Conservation (phyloP, 2,329 filamentous ascomycete genomes). For the Plenodomus biglobosus region DNA sequence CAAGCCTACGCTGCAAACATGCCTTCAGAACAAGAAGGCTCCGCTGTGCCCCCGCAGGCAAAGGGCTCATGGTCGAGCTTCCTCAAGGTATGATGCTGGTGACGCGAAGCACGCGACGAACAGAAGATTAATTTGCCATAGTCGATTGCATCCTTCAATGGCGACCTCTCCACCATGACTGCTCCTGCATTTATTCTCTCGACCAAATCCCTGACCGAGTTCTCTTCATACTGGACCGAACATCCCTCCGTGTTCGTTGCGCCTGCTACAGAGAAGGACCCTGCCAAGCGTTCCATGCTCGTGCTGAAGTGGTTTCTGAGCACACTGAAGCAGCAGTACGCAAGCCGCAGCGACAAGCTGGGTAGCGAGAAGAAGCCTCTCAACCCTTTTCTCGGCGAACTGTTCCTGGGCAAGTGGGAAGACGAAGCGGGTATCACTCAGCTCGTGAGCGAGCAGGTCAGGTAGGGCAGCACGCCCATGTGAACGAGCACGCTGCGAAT, state of each 20-base stretch:
- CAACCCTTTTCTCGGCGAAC: slow-evolving; percentile 93
- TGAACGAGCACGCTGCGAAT: neutral
- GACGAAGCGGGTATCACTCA: slow-evolving; percentile 79
- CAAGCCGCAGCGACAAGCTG: slow-evolving; percentile 71
- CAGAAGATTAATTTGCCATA: no score
- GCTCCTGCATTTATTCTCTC: slow-evolving; percentile 59
- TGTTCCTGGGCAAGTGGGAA: slow-evolving; percentile 90
- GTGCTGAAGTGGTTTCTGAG: slow-evolving; percentile 97
- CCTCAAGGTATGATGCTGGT: slow-evolving; percentile 46
- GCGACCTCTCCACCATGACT: slow-evolving; percentile 59
- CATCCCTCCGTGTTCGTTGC: slow-evolving; percentile 71
- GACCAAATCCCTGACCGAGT: slow-evolving; percentile 58
- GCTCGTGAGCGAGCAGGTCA: slow-evolving; percentile 92
- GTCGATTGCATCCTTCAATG: slow-evolving; percentile 59
- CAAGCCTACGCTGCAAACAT: slow-evolving; percentile 13
- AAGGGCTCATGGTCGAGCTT: slow-evolving; percentile 55
- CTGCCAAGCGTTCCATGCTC: slow-evolving; percentile 77
- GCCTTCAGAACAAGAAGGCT: slow-evolving; percentile 44
- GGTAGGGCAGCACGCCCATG: slow-evolving; percentile 47
- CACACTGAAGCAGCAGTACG: slow-evolving; percentile 86
- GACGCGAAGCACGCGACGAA: neutral
- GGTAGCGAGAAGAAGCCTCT: slow-evolving; percentile 97
- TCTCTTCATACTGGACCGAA: slow-evolving; percentile 61
- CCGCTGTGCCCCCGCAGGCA: slow-evolving; percentile 50
- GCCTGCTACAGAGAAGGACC: slow-evolving; percentile 75